phyloP scores from a whole-genome alignment of 2,329 filamentous ascomycete species.

The Alternaria triticina region DNA sequence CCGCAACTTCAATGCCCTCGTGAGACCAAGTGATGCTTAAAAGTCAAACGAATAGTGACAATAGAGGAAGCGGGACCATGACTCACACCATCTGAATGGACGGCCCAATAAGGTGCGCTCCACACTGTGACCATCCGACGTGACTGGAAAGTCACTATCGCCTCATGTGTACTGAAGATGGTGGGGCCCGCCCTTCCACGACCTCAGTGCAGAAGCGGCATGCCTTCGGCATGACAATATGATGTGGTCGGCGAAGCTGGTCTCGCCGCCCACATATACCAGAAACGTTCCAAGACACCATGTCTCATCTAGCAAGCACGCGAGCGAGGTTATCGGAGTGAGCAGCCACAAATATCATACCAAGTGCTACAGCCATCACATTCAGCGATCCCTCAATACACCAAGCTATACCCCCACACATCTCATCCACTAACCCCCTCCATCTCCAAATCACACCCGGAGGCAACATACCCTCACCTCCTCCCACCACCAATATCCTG shows the following conservation, averaged over 20 bases:
- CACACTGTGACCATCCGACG: too few species aligned
- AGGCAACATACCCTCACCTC: slow-evolving; percentile 3
- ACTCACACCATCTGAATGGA: background rate
- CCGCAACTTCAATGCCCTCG: background rate
- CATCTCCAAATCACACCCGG: background rate
- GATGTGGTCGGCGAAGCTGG: background rate
- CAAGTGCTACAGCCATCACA: background rate
- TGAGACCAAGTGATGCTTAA: background rate
- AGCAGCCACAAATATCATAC: background rate
- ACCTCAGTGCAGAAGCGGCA: too few species aligned
- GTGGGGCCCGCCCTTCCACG: too few species aligned
- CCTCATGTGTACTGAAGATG: too few species aligned
- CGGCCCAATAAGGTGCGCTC: too few species aligned
- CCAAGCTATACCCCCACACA: background rate
- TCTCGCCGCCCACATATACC: background rate
- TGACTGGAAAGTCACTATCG: too few species aligned
- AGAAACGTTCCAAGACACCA: background rate
- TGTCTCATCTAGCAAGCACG: background rate
- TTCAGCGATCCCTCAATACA: background rate
- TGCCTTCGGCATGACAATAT: too few species aligned
- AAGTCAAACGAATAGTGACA: background rate
- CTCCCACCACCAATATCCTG: slow-evolving; percentile 60
- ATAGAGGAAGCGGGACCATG: background rate
- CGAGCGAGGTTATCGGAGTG: background rate
- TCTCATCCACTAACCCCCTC: background rate